Evolutionary conservation across 2,329 filamentous ascomycete species (phyloP).

Genomic region (Hortaea sp.): DNA sequence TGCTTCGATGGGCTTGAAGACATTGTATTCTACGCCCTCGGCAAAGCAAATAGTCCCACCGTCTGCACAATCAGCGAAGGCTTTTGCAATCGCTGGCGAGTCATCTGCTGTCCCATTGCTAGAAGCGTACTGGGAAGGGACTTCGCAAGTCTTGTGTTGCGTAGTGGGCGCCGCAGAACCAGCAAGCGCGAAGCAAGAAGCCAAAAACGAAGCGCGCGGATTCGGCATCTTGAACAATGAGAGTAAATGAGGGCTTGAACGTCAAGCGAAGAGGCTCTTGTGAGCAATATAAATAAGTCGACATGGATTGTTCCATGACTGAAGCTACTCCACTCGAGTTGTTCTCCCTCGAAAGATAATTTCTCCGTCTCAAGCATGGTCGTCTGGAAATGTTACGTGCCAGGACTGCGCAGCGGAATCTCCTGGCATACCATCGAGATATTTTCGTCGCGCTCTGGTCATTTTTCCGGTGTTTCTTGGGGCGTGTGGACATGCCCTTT

Average conservation of each 20-base stretch:
- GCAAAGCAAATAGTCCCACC: conserved; percentile 29
- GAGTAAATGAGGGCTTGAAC: background rate
- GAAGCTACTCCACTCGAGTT: background rate
- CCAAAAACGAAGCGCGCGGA: background rate
- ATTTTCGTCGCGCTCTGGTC: background rate
- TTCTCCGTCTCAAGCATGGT: too few species aligned
- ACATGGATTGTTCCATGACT: background rate
- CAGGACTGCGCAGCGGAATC: background rate
- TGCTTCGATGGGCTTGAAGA: conserved; percentile 31
- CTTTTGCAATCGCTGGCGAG: conserved; percentile 28
- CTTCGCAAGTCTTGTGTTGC: conserved; percentile 4
- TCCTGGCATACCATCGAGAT: background rate
- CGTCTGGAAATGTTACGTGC: too few species aligned
- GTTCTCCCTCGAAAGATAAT: background rate
- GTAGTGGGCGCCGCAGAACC: background rate
- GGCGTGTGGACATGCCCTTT: background rate
- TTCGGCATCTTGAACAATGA: background rate
- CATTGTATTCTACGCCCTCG: conserved; percentile 34
- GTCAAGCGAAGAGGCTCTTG: background rate
- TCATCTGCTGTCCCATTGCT: conserved; percentile 32
- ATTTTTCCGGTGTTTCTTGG: background rate
- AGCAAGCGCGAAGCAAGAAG: background rate
- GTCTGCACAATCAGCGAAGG: conserved; percentile 28
- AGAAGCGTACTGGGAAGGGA: conserved; percentile 14
- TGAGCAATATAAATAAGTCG: background rate